Evolutionary conservation across 345 rosid genomes (phyloP), one percentile per base, ranked within the genome.

Genomic region (Pugionium cornutum): DNA sequence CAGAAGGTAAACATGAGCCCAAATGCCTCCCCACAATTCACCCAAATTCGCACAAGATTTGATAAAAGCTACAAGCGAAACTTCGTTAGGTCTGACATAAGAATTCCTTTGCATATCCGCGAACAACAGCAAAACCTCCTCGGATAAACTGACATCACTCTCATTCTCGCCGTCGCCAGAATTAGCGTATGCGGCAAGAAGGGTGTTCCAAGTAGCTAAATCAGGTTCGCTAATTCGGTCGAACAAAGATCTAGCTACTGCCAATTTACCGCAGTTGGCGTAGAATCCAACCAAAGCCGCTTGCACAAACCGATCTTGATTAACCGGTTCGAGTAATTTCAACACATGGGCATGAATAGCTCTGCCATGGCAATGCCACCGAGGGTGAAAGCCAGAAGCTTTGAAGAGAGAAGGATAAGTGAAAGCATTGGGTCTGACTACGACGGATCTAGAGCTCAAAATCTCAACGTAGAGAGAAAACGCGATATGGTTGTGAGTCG

Each of bases 341-440:
- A 83, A 45, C 5, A 75, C 82, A 61, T 85, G 89, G 74, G 80
- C 48, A 49, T 86, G 91, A 56, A 88, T 85, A 56, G 78, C 75
- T 25, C 71, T 68, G 28, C 89, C 91, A 58, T 72, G 67, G 32
- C 49, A 67, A 30, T 79, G 53, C 83, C 76, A 81, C 2, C 2
- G 42, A 6, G 78, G 68, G 26, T 64, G 74, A 30, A 68, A 76
- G 49, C 76, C 79, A 55, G 82, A 81, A 25, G 86, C 85, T 75
- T 84, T 86, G 64, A 86, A 76, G 25, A 85, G 83, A 76, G 91
- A 88, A 30, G 89, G 96, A 64, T 73, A 86, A 42, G 91, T 86
- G 74, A 69, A 82, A 18, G 56, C 50, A 11, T 86, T 86, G 70
- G 89, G 95, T 63, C 36, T 68, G 30, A 72, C 28, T 51, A 49